These are phyloP conservation scores for Aspergillus neoniger DNA, from an alignment of 2,329 filamentous ascomycete genomes.

Conservation along the genomic window DNA sequence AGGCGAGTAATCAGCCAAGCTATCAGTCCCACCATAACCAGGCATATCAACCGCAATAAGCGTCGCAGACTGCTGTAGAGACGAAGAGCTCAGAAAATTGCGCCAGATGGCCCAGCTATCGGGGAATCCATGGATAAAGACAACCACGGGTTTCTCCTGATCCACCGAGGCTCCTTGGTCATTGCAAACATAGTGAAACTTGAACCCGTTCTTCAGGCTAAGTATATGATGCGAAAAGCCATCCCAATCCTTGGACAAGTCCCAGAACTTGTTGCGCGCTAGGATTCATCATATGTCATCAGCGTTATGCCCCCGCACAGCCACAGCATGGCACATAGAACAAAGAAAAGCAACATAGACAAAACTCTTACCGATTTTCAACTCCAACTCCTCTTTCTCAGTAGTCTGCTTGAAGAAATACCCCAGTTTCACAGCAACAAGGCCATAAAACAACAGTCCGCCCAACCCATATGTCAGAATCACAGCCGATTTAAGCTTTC, in stretches of 20 bases:
- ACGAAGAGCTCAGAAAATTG: conserved; percentile 47
- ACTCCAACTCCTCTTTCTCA: conserved; percentile 44
- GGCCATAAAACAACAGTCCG: conserved; percentile 30
- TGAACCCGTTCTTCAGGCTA: conserved; percentile 50
- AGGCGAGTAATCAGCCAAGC: conserved; percentile 51
- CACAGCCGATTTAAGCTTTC: conserved; percentile 20
- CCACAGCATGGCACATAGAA: not conserved
- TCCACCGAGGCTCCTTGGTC: conserved; percentile 23
- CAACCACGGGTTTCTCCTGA: conserved; percentile 44
- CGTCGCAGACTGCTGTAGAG: conserved; percentile 43
- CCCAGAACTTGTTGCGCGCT: conserved; percentile 59
- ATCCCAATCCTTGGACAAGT: conserved; percentile 50
- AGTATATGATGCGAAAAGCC: conserved; percentile 56
- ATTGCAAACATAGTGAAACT: conserved; percentile 58
- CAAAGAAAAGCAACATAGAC: not conserved
- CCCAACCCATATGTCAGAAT: conserved; percentile 17
- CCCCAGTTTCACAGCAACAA: conserved; percentile 40
- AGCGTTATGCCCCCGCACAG: not conserved
- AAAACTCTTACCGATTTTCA: conserved; percentile 43
- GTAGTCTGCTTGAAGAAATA: conserved; percentile 40
- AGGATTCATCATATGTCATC: not conserved
- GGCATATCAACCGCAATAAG: conserved; percentile 60
- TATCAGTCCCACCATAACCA: conserved; percentile 60
- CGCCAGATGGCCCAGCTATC: conserved; percentile 60
- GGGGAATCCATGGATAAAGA: conserved; percentile 63